Evolutionary conservation across 1,139 yeast species (phyloP).

Genomic region (Geotrichum citri-aurantii): DNA sequence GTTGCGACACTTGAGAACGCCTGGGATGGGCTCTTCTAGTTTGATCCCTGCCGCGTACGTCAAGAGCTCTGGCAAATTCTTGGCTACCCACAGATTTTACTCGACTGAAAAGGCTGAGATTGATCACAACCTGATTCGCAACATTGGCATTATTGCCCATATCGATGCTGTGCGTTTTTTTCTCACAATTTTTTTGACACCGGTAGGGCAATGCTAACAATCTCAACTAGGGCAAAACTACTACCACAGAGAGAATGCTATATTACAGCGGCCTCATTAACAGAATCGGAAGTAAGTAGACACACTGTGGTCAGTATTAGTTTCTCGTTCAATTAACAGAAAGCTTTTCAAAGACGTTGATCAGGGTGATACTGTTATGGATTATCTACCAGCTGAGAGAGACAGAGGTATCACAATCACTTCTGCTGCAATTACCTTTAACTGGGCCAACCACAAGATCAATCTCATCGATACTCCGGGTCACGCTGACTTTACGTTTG

Average conservation of each 20-base stretch:
- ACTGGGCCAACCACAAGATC: conserved; percentile 73
- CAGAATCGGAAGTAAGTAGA: conserved; percentile 52
- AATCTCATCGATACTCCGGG: conserved; percentile 97
- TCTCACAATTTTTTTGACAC: conserved; percentile 1
- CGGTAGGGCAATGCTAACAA: neutral
- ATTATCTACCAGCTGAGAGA: conserved; percentile 82
- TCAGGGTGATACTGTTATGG: conserved; percentile 95
- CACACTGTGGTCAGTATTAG: neutral
- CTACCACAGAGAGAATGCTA: conserved; percentile 87
- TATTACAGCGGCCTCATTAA: conserved; percentile 77
- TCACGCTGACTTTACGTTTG: conserved; percentile 95
- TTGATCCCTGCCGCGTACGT: neutral
- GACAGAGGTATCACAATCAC: conserved; percentile 94
- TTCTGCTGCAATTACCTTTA: conserved; percentile 89
- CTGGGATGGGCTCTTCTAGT: neutral
- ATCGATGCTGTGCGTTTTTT: conserved; percentile 51
- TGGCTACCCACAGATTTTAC: conserved; percentile 1
- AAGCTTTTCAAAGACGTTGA: conserved; percentile 55
- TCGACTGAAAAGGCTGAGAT: conserved; percentile 3
- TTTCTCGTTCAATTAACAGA: neutral
- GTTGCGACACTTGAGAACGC: neutral
- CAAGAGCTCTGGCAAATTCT: neutral
- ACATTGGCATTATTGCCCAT: conserved; percentile 79
- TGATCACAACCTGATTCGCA: conserved; percentile 41
- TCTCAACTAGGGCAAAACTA: conserved; percentile 55